Conservation (phyloP, 768 basidiomycete genomes). For the Trametes maxima region DNA sequence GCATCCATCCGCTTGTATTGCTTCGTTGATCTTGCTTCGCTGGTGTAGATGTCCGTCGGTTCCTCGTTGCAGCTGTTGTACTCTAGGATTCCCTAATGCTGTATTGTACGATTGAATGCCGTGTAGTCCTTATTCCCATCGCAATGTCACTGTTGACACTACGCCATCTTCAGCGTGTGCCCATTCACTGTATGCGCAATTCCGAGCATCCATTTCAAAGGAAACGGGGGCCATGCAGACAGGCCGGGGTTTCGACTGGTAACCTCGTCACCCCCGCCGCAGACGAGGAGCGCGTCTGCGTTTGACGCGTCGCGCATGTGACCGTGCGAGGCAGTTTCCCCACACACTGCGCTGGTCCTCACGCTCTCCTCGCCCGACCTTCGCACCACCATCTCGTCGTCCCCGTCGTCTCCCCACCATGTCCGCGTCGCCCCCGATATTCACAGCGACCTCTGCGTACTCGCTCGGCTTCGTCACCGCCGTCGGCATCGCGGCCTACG, state of each 20-base stretch:
- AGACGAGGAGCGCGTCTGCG: too few species aligned
- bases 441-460: conserved; percentile 63
- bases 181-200: too few species aligned
- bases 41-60: background rate
- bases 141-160: too few species aligned
- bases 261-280: too few species aligned
- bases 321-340: conserved; percentile 13
- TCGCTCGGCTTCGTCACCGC: conserved; percentile 62
- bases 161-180: too few species aligned
- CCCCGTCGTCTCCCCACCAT: conserved; percentile 18
- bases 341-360: background rate
- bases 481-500: conserved; percentile 52
- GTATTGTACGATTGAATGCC: background rate
- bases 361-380: background rate
- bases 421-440: conserved; percentile 36
- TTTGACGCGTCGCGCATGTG: conserved; percentile 19
- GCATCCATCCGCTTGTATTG: background rate
- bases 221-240: too few species aligned
- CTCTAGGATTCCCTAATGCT: conserved; percentile 8
- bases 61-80: background rate
- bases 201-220: too few species aligned
- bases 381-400: background rate
- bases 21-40: background rate
- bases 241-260: too few species aligned
- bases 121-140: too few species aligned